Base-by-base conservation (phyloP, 208 protist genomes). In the Angomonas desouzai region DNA sequence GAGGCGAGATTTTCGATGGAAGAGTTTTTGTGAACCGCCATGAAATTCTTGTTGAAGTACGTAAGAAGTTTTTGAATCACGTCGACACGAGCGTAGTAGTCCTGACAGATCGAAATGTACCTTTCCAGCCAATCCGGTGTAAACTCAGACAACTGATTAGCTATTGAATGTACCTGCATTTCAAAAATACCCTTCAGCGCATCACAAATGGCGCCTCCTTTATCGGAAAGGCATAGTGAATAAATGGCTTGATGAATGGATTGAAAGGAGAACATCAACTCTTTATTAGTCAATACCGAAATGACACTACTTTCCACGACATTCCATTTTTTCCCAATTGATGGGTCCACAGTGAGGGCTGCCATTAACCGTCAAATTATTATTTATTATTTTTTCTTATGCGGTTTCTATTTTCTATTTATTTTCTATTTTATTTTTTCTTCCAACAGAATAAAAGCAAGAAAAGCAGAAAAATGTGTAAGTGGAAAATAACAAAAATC, bases 231-330 rank as follows among this genome's bases (percentile, higher is more conserved):
- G n/a, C 81, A 91, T 3, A 93, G 38, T 28, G 79, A 71, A 72
- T 89, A 91, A 48, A 89, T 77, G 25, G 80, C 72, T 33, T 93
- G 84, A 66, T 93, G 81, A 59, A 88, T 77, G 43, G 64, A 65
- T 68, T 93, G 87, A 68, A 91, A 91, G 16, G 87, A 93, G 62
- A 86, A 77, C 9, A 49, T 55, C 0, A 73, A 85, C 0, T 69
- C 58, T 38, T 59, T 66, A 27, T 85, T 81, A 16, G 62, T 67
- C 20, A 93, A 74, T 66, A 90, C 69, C 23, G 70, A 74, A 25
- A 56, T 47, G 30, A 91, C 72, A 16, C 78, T 62, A 53, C 87
- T 70, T 34, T 79, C 73, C 18, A 93, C 69, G 30, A 91, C 76
- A 13, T 56, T n/a, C 81, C 76, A 93, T 63, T 85, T 83, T 29